Percentiles rank a stretch among this genome's conserved stretches.
Evolutionary conservation across 371 early-diverging fungal species (phyloP).

Genomic region (Lichtheimia ramosa): DNA sequence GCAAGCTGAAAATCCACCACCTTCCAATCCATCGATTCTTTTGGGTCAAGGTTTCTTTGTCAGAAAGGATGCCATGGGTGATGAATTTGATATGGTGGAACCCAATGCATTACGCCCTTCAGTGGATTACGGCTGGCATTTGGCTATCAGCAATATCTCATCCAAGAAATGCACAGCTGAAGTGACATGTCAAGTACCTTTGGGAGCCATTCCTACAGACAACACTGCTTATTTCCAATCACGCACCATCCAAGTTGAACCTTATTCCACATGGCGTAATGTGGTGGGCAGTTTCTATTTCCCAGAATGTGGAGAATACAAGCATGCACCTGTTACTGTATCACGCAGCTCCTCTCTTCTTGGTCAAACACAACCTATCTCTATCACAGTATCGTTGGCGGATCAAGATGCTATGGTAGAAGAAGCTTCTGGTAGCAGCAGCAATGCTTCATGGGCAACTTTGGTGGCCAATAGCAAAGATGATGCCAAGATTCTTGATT

Average conservation of each 20-base stretch:
- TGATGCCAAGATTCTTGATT: conserved; percentile 20
- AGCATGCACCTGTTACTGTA: conserved; percentile 48
- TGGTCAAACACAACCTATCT: conserved; percentile 12
- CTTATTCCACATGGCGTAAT: conserved; percentile 45
- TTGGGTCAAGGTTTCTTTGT: conserved; percentile 35
- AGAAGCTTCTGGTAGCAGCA: neutral
- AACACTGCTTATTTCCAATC: conserved; percentile 31
- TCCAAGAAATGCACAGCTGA: conserved; percentile 26
- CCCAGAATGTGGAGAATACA: conserved; percentile 44
- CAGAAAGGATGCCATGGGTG: conserved; percentile 4
- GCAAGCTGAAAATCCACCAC: conserved; percentile 5
- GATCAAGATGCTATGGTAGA: neutral
- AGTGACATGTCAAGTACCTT: conserved; percentile 42
- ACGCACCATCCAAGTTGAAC: conserved; percentile 28
- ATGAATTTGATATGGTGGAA: conserved; percentile 31
- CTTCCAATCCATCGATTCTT: conserved; percentile 20
- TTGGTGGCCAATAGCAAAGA: conserved; percentile 22
- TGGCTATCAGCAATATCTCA: conserved; percentile 40
- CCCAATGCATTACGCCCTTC: conserved; percentile 14
- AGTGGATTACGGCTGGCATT: conserved; percentile 38
- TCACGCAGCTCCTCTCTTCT: conserved; percentile 1
- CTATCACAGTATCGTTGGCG: neutral
- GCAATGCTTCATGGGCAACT: conserved; percentile 14
- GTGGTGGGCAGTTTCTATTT: conserved; percentile 54
- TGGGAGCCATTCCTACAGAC: conserved; percentile 37